phyloP scores from a whole-genome alignment of 2,329 filamentous ascomycete species.

The Cladosporium oxysporum region DNA sequence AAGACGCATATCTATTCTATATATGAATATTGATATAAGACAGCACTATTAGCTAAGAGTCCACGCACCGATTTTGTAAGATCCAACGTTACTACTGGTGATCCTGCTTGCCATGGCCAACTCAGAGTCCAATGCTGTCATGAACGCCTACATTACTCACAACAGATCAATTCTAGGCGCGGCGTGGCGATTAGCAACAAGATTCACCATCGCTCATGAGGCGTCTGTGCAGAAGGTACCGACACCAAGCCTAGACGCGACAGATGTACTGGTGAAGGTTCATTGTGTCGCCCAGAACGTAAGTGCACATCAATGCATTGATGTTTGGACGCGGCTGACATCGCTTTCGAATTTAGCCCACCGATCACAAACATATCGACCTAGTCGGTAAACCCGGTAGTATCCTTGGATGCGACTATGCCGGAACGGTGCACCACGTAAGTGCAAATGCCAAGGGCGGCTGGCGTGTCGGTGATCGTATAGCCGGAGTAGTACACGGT shows the following conservation, averaged over 20 bases:
- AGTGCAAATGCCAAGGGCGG: slow-evolving; percentile 49
- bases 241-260: neutral
- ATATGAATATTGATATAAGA: neutral
- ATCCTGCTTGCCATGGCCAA: neutral
- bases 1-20: neutral
- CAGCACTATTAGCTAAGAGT: neutral
- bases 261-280: neutral
- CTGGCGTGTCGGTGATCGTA: slow-evolving; percentile 54
- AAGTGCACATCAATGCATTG: neutral
- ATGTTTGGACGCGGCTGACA: neutral
- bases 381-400: slow-evolving; percentile 31
- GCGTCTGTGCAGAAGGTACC: neutral
- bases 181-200: neutral
- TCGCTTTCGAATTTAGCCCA: neutral
- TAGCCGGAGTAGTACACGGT: slow-evolving; percentile 56
- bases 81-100: neutral
- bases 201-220: neutral
- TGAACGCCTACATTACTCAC: neutral
- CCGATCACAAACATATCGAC: slow-evolving; percentile 1
- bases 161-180: neutral
- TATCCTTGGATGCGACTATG: slow-evolving; percentile 53
- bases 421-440: slow-evolving; percentile 56
- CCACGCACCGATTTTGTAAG: neutral
- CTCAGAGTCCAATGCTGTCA: neutral
- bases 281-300: neutral